Base-by-base conservation (phyloP, 805 yeast species). In the Metschnikowia santaceciliae region DNA sequence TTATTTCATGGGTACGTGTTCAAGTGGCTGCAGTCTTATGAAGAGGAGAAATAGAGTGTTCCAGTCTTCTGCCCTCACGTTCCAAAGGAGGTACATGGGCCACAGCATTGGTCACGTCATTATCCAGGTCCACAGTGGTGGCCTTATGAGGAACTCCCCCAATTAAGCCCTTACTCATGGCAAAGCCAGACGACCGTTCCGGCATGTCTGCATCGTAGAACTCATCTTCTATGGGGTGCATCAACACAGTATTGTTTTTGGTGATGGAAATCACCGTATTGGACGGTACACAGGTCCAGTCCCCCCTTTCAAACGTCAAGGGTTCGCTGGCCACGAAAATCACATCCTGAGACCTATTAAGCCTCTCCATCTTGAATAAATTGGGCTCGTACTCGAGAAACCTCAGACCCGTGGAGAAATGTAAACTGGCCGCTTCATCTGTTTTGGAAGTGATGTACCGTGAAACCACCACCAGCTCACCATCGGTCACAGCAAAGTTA, bases 321-420 rank as follows among this genome's bases (percentile, higher is more conserved):
- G 99, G 99, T 64, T 94, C 99, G 15, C 96, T 86, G 1, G 99
- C 96, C 46, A 94, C 94, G 84, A 94, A 86, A n/a, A 92, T 86
- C 15, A 94, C 92, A 67, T 90, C 92, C 67, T 92, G 97, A 8
- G 94, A 87, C 48, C 97, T 78, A 67, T 91, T 96, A 53, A 88
- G 74, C 49, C 99, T 78, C 68, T 94, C 97, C 97, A 94, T 90
- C 61, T 88, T 80, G 72, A 89, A 94, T 62, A 90, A 87, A 19
- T 97, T 96, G 1, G 96, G 96, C 54, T 83, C 87, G 62, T 86
- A 84, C 69, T 94, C 99, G 35, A 86, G 83, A 68, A 94, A 94
- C 51, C 85, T 80, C 14, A 97, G 86, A 0, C 99, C 99, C 13
- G 96, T 86, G 53, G 96, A 86, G 67, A 92, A 94, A 69, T 94